Evolutionary conservation across 306 rosid species (phyloP), one percentile per base, ranked within the genome.

Genomic region (Arachis hypogaea): DNA sequence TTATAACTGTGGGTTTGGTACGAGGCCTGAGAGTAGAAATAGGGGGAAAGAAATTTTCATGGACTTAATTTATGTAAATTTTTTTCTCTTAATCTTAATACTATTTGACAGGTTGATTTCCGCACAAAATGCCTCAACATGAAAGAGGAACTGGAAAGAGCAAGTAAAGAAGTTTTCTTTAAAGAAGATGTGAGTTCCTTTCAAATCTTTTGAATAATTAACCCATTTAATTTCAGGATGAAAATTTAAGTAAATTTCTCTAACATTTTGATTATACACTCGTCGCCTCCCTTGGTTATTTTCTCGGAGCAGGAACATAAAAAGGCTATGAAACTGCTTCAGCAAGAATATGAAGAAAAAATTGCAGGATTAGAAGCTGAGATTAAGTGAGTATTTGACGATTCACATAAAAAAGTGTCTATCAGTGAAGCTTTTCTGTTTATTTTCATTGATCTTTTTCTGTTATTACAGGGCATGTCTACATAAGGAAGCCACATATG

Each of bases 61-160:
- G 38, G 38, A 33, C 38, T 33, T 33, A 33, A 7, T 68, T 43
- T 43, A 5, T 0, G 7, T 66, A 72, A 14, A 3, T 0, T 22
- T 22, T 22, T 22, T 22, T 22, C 28, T 22, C 28, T 22, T 22
- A 22, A 46, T 62, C 50, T 14, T 45, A 36, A 14, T 38, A 54
- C 55, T 69, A 40, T 41, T 36, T 49, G 12, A 49, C 82, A 91
- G 91, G 85, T 91, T 75, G 92, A 91, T 40, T 81, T 81, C 57
- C 89, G 86, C 11, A 77, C 84, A 9, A 69, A 81, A 76, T 82
- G 84, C 74, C 60, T 77, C 80, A 75, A 77, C 70, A 77, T 88
- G 81, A 88, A 82, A 63, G 88, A 88, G 44, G 89, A 88, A 11
- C 49, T 91, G 51, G 80, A 82, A 70, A 87, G 81, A 29, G 65